Base-by-base conservation (phyloP, 345 rosid genomes). In the Bretschneidera sinensis region DNA sequence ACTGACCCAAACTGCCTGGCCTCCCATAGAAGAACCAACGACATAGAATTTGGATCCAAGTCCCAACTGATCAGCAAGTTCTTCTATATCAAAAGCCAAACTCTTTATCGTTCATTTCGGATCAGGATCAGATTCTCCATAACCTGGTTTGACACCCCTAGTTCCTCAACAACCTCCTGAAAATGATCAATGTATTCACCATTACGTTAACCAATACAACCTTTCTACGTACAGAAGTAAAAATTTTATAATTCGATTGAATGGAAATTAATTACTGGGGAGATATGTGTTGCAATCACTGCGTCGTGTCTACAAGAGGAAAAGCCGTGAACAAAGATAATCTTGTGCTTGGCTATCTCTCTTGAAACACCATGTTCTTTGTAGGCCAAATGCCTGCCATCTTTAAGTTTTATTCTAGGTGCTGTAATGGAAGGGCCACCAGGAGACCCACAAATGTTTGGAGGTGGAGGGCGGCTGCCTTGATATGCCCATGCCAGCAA, bases 301-400 rank as follows among this genome's bases (percentile, higher is more conserved):
- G 71, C 68, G 55, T 79, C 70, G 17, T 35, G 79, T 72, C 80
- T 70, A 47, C 62, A 63, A 64, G 74, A 45, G 20, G 58, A 61
- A 24, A 80, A 78, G 51, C 83, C 91, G 39, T 85, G 91, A 55
- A 80, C 43, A 33, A 49, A 64, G 60, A 85, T 55, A 47, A 85
- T 51, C 64, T 76, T 80, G 48, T 58, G 54, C 17, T 62, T 74
- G 60, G 87, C 87, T 63, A 51, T 31, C 10, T 74, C 79, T 57
- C 43, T 76, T 1, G 81, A 1, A 28, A 72, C 22, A 23, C 91
- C 85, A 21, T 59, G 75, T 71, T 82, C 85, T 21, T 59, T 68
- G 79, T 80, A 85, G 35, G 87, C 85, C 54, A 85, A 33, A 68
- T 85, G 65, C 54, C 91, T 78, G n/a, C 82, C 83, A 50, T 85